phyloP scores from a whole-genome alignment of 169 alveolate species.

The Plasmodium yoelii region DNA sequence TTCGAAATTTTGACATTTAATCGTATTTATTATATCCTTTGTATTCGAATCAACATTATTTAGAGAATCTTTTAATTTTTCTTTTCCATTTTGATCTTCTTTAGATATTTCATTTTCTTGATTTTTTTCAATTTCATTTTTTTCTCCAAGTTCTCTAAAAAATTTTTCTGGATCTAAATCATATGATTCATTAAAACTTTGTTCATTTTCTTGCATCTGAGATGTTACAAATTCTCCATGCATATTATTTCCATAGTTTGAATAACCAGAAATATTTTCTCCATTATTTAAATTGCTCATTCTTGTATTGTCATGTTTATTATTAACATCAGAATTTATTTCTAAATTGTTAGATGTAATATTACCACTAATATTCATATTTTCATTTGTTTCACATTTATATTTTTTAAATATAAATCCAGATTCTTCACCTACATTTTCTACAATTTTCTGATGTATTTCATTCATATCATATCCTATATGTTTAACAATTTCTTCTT shows the following conservation, averaged over 20 bases:
- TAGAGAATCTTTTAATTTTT: background rate
- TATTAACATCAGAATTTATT: background rate
- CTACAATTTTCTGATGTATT: slow-evolving; percentile 13
- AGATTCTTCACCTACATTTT: slow-evolving; percentile 50
- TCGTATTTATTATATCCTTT: background rate
- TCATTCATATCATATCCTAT: slow-evolving; percentile 65
- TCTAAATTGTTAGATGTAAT: background rate
- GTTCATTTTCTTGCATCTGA: background rate
- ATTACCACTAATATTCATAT: background rate
- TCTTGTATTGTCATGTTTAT: background rate
- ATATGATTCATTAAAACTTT: slow-evolving; percentile 10
- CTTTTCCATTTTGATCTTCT: background rate
- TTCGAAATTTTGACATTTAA: background rate
- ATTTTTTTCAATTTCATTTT: slow-evolving; percentile 43
- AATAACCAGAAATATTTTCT: background rate
- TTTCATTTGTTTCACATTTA: background rate
- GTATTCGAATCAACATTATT: background rate
- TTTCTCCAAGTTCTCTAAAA: slow-evolving; percentile 81
- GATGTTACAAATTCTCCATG: no score
- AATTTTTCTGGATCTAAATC: slow-evolving; percentile 82
- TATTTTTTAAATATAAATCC: slow-evolving; percentile 64
- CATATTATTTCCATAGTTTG: background rate
- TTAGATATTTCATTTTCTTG: background rate
- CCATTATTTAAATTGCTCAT: background rate
- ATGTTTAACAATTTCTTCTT: slow-evolving; percentile 52